A percentile compares a stretch with the other conserved stretches of the same genome.
Evolutionary conservation across 2,329 filamentous ascomycete species (phyloP).

Genomic region (Thielaviopsis ethacetica): DNA sequence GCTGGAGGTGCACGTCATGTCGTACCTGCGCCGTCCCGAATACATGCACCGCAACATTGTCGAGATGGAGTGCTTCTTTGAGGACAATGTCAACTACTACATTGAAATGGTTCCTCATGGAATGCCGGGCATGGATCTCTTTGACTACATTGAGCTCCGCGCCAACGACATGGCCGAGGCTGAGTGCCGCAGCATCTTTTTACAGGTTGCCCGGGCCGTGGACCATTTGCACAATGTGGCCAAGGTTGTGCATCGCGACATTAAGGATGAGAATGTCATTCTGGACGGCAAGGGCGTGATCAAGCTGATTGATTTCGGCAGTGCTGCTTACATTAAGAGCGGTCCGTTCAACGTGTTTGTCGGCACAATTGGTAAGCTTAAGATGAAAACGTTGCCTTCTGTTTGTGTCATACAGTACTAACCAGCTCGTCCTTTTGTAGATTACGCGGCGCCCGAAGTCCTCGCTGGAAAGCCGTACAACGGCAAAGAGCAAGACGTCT

Average conservation of each 20-base stretch:
- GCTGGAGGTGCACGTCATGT: slow-evolving; percentile 88
- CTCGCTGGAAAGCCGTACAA: slow-evolving; percentile 81
- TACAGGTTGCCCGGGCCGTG: slow-evolving; percentile 77
- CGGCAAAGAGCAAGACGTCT: slow-evolving; percentile 95
- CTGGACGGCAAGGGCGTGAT: slow-evolving; percentile 89
- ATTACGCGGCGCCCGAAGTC: slow-evolving; percentile 97
- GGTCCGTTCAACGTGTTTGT: slow-evolving; percentile 98
- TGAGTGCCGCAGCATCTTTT: slow-evolving; percentile 88
- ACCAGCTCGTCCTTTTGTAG: slow-evolving; percentile 28
- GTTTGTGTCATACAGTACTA: not conserved
- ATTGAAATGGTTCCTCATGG: slow-evolving; percentile 97
- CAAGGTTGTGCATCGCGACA: slow-evolving; percentile 86
- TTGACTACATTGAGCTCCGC: slow-evolving; percentile 94
- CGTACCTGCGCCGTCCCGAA: slow-evolving; percentile 69
- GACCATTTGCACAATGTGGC: slow-evolving; percentile 85
- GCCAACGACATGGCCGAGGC: slow-evolving; percentile 81
- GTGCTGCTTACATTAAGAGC: slow-evolving; percentile 94
- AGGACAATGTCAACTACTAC: slow-evolving; percentile 85
- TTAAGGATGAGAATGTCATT: slow-evolving; percentile 97
- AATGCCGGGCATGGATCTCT: slow-evolving; percentile 91
- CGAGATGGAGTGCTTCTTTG: slow-evolving; percentile 58
- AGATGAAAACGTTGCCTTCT: not conserved
- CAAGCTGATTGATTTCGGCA: slow-evolving; percentile 96
- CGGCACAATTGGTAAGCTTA: slow-evolving; percentile 74
- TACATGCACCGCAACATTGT: slow-evolving; percentile 53